phyloP scores from a whole-genome alignment of 2,329 filamentous ascomycete genomes.

The Aspergillus ustus region DNA sequence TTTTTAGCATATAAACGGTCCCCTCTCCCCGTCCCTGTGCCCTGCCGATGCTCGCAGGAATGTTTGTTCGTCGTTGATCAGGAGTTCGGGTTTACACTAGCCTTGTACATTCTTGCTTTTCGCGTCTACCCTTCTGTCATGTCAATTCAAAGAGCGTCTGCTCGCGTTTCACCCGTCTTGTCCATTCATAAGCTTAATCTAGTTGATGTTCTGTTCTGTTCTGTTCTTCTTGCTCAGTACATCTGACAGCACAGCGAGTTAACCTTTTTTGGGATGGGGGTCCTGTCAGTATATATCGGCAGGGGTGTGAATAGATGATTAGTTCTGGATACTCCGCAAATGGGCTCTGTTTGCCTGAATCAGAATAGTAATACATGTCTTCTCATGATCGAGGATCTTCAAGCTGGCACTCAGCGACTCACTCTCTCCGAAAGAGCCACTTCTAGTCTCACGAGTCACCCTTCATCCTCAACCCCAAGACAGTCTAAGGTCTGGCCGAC shows the following conservation, averaged over 20 bases:
- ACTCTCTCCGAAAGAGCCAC: no score
- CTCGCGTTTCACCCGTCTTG: neutral
- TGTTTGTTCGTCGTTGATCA: slow-evolving; percentile 19
- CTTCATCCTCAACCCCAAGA: no score
- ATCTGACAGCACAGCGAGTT: neutral
- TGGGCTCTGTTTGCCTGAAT: neutral
- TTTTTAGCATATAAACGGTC: slow-evolving; percentile 27
- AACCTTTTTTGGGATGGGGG: neutral
- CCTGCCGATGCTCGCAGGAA: slow-evolving; percentile 20
- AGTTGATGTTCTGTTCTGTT: neutral
- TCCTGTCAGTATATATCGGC: neutral
- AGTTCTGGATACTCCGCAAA: neutral
- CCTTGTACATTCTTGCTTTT: slow-evolving; percentile 8
- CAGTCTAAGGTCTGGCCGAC: no score
- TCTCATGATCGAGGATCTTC: no score
- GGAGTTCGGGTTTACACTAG: slow-evolving; percentile 22
- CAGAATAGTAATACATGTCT: no score
- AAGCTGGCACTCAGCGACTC: no score
- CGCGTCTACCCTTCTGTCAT: neutral
- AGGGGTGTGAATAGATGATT: neutral
- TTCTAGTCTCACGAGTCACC: no score
- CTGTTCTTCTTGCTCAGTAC: neutral
- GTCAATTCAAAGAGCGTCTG: neutral
- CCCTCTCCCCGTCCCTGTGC: slow-evolving; percentile 11
- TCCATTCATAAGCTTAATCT: neutral